Conservation (phyloP, 164 flowering plant genomes). For the Chloranthus sessilifolius region DNA sequence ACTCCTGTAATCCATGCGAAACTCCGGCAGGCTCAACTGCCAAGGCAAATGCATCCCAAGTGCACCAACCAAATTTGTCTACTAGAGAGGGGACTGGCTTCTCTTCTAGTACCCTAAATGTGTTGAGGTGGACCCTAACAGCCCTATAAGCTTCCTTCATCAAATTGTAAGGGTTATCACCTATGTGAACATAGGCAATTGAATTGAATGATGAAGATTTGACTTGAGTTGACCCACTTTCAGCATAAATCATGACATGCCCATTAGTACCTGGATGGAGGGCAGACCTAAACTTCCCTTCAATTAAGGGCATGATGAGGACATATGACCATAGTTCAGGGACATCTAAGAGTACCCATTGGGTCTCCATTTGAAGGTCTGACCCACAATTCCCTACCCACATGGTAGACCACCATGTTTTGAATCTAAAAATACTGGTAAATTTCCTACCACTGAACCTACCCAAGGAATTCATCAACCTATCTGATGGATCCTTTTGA, state of each 20-base stretch:
- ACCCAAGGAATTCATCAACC: slow-evolving; percentile 56
- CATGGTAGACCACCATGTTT: slow-evolving; percentile 90
- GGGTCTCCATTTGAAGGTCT: slow-evolving; percentile 75
- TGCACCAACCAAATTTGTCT: slow-evolving; percentile 86
- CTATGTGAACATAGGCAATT: slow-evolving; percentile 68
- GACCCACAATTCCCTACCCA: slow-evolving; percentile 79
- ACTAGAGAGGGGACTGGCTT: slow-evolving; percentile 47
- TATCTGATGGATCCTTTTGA: slow-evolving; percentile 34
- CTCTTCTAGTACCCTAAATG: slow-evolving; percentile 75
- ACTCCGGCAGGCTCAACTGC: slow-evolving; percentile 69
- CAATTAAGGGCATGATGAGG: slow-evolving; percentile 53
- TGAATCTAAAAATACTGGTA: slow-evolving; percentile 70
- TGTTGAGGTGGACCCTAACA: slow-evolving; percentile 58
- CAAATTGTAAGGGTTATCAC: slow-evolving; percentile 61
- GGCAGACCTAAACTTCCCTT: slow-evolving; percentile 60
- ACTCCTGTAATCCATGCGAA: slow-evolving; percentile 68
- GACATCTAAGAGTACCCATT: slow-evolving; percentile 66
- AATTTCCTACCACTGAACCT: slow-evolving; percentile 48
- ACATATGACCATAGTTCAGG: slow-evolving; percentile 64
- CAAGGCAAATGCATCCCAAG: slow-evolving; percentile 87
- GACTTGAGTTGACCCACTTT: slow-evolving; percentile 59
- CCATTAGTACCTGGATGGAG: slow-evolving; percentile 64
- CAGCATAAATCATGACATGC: slow-evolving; percentile 54
- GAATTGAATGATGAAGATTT: slow-evolving; percentile 41
- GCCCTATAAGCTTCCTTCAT: slow-evolving; percentile 76